Evolutionary conservation across 768 basidiomycete species (phyloP), one percentile per base, ranked within the genome.

Genomic region (Macrolepiota fuliginosa): DNA sequence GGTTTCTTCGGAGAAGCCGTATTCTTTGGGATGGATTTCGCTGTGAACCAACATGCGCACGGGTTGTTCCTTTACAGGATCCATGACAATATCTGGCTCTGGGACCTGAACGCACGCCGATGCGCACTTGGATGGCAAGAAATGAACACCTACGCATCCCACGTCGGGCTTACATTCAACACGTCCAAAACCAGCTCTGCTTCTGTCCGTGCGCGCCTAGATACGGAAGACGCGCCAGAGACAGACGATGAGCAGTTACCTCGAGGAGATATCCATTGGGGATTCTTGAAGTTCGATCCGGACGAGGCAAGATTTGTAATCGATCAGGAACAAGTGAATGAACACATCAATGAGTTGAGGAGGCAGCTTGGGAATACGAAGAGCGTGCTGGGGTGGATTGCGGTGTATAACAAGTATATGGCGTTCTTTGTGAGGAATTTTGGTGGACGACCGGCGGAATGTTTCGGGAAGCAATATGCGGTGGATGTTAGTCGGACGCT

Each of bases 51-150:
- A 54, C 67, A 65, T 35, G 74, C 79, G 1, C 58, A 74, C 22
- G 79, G 79, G 3, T 64, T 82, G 11, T 77, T 72, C 65, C 72
- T 82, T 15, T 75, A 80, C 54, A 71, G 79, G 54, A 76, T 80
- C 67, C 78, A 81, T 64, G 79, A 81, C 56, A 79, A 82, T 56
- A 66, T 81, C 6, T 81, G 79, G 79, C 63, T 81, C 17, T 79
- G 75, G 76, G 72, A 77, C 50, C 64, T 73, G 0, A 66, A 76
- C n/a, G 62, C 71, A 3, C 46, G 61, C 29, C 74, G 73, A 51
- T 76, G 76, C 32, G 74, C 69, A 7, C 54, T 67, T 2, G 80
- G 72, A 1, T 81, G 78, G 79, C 67, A 65, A 47, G 78, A 74
- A 67, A 78, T 81, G 75, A 72, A 76, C n/a, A 61, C 62, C 13